phyloP scores from a whole-genome alignment of 2,329 filamentous ascomycete species.

The Paecilomyces niveus region DNA sequence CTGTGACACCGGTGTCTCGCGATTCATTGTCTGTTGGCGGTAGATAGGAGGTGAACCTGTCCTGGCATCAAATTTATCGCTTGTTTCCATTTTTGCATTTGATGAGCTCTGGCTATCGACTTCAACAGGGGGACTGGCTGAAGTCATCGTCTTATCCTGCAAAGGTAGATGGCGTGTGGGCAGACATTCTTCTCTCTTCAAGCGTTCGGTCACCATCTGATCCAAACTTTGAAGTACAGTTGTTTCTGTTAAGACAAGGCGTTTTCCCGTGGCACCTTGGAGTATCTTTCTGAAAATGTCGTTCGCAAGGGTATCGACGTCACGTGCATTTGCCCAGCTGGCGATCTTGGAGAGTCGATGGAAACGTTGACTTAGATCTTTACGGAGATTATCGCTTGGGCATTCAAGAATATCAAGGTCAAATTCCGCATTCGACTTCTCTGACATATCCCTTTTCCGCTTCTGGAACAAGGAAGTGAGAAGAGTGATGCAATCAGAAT shows the following conservation, averaged over 20 bases:
- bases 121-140: no score
- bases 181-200: no score
- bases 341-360: slow-evolving; percentile 33
- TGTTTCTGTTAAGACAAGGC: slow-evolving; percentile 2
- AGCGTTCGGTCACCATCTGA: slow-evolving; percentile 5
- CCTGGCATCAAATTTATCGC: neutral
- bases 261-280: slow-evolving; percentile 7
- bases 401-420: slow-evolving; percentile 17
- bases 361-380: slow-evolving; percentile 27
- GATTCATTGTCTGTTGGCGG: neutral
- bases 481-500: slow-evolving; percentile 28
- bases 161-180: no score
- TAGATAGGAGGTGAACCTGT: neutral
- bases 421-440: slow-evolving; percentile 14
- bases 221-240: slow-evolving; percentile 8
- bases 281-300: slow-evolving; percentile 37
- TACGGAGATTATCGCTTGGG: slow-evolving; percentile 10
- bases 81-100: neutral
- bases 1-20: slow-evolving; percentile 16
- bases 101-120: neutral
- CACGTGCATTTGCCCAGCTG: slow-evolving; percentile 58
- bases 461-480: slow-evolving; percentile 30
- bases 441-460: slow-evolving; percentile 17
- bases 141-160: no score
- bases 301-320: slow-evolving; percentile 51